Percentiles rank a stretch among this genome's conserved stretches.
These are phyloP conservation scores for Alternaria panax DNA, from an alignment of 2,329 filamentous ascomycete species.

Conservation along the genomic window DNA sequence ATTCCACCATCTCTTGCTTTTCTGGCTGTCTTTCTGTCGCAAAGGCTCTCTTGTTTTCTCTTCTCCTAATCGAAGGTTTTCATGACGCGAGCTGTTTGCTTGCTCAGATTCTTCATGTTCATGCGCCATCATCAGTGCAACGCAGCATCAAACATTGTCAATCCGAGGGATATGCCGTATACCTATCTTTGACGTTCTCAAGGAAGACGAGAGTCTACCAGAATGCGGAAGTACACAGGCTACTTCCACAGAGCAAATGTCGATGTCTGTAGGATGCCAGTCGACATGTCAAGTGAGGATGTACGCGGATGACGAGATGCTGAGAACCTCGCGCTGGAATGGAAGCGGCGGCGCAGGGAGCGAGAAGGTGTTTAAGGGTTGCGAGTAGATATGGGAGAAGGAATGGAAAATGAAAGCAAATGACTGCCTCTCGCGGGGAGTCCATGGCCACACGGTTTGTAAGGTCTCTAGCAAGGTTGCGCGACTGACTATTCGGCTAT, in stretches of 20 bases:
- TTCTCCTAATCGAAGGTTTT: background rate
- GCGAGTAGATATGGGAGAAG: background rate
- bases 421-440: background rate
- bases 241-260: background rate
- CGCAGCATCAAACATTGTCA: slow-evolving; percentile 1
- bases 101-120: slow-evolving; percentile 1
- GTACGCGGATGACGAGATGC: slow-evolving; percentile 16
- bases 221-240: background rate
- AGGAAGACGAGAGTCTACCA: background rate
- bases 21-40: background rate
- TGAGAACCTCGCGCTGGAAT: slow-evolving; percentile 29
- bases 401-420: background rate
- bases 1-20: slow-evolving; percentile 18
- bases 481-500: slow-evolving; percentile 6
- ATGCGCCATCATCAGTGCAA: slow-evolving; percentile 8
- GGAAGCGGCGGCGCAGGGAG: background rate
- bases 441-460: background rate
- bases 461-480: background rate
- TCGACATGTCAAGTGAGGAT: background rate
- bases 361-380: slow-evolving; percentile 4
- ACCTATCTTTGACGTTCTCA: background rate
- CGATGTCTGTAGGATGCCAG: background rate
- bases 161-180: background rate
- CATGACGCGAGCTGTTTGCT: background rate
- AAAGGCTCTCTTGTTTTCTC: background rate